Conservation (phyloP, 441 rosid genomes). For the Viola pubescens region DNA sequence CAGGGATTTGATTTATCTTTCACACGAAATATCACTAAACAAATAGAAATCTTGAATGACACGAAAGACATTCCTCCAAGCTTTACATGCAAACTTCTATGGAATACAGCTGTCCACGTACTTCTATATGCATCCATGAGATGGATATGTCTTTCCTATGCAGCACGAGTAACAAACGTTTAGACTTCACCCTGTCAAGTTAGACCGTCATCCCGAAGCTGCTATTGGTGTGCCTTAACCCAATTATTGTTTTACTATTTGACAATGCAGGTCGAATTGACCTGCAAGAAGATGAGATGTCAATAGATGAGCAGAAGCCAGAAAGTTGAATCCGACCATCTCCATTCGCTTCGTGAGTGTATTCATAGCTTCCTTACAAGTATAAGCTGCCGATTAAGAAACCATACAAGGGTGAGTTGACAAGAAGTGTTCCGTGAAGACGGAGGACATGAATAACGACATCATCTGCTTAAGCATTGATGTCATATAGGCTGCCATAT, state of each 20-base stretch:
- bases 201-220: neutral
- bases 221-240: neutral
- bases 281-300: constrained; percentile 34
- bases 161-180: no score
- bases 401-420: constrained; percentile 12
- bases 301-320: constrained; percentile 35
- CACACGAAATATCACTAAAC: no score
- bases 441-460: constrained; percentile 25
- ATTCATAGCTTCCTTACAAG: constrained; percentile 10
- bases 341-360: neutral
- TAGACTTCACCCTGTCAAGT: no score
- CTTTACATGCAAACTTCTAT: no score
- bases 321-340: constrained; percentile 25
- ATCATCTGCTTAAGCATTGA: constrained; percentile 16
- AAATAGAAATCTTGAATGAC: no score
- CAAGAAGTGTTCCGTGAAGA: constrained; percentile 17
- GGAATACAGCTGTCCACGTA: no score
- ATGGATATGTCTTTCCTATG: no score
- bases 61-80: no score
- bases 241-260: neutral
- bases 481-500: constrained; percentile 13
- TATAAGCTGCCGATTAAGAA: constrained; percentile 7
- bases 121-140: no score
- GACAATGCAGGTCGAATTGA: constrained; percentile 43
- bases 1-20: neutral